Base-by-base conservation (phyloP, 805 yeast genomes). In the Teunomyces barrocoloradensis region DNA sequence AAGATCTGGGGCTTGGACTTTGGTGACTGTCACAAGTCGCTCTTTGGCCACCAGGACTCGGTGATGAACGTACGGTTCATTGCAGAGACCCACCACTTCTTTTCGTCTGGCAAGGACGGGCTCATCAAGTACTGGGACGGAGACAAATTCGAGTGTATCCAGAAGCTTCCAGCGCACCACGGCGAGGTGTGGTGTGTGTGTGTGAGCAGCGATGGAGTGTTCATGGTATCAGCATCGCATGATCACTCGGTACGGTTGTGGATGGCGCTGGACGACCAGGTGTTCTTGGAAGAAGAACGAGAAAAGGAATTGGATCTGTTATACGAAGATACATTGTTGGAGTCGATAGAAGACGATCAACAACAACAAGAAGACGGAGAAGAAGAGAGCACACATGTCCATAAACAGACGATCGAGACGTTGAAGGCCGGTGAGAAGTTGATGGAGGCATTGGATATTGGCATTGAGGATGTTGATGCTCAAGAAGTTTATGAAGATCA, bases 1-100 rank as follows among this genome's bases (percentile, higher is more conserved):
- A 90, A 95, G 69, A 87, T 94, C 48, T 94, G 99, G 99, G 99
- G 99, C 44, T 73, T 94, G 49, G 99, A 94, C 65, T 94, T 94
- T 68, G 99, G 99, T 68, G 99, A 94, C 68, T 94, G 99, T 74
- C 99, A 94, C 67, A 87, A 86, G 64, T 92, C 98, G 1, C 81
- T 94, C 23, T 94, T 94, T 65, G 99, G 96, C 1, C 99, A 94
- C 64, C 96, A 90, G 60, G 99, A 94, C 65, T 85, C 96, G 3
- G 88, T 94, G 49, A 89, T 92, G 96, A 77, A 79, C 53, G 96
- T 92, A 27, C 79, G 74, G 51, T 94, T 94, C 60, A 76, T 90
- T 44, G 92, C 95, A 1, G 84, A 82, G n/a, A 77, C 87, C 11
- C 96, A 92, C 63, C 82, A 91, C 64, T 91, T 94, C 66, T 87